phyloP scores from a whole-genome alignment of 2,329 filamentous ascomycete genomes.

The Ophiocordyceps sinensis region DNA sequence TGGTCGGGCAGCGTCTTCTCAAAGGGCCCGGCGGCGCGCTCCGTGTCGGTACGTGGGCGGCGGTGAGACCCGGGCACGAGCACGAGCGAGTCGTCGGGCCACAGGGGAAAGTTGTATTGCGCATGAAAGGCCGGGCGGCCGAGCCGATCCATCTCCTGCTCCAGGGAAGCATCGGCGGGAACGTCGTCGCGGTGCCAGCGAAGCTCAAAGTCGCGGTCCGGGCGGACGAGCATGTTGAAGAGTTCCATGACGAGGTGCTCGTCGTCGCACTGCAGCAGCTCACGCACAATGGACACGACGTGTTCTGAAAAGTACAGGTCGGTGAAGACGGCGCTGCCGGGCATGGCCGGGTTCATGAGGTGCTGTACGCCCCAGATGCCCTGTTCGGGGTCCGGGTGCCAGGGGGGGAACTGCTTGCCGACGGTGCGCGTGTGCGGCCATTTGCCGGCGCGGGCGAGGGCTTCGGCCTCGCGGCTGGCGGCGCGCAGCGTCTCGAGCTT shows the following conservation, averaged over 20 bases:
- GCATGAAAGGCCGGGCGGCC: conserved; percentile 52
- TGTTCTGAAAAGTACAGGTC: conserved; percentile 56
- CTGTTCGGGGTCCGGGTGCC: conserved; percentile 42
- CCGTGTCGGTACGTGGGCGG: conserved; percentile 53
- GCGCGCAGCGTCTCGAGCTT: conserved; percentile 45
- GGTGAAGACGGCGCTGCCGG: conserved; percentile 46
- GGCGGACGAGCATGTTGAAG: conserved; percentile 72
- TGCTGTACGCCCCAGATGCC: conserved; percentile 89
- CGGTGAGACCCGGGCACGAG: conserved; percentile 66
- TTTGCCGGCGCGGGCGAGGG: conserved; percentile 48
- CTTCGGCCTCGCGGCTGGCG: conserved; percentile 42
- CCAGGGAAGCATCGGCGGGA: conserved; percentile 44
- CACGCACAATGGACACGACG: conserved; percentile 47
- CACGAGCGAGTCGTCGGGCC: conserved; percentile 57
- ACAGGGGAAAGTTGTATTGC: conserved; percentile 79
- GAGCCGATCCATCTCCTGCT: conserved; percentile 53
- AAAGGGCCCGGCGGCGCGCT: conserved; percentile 54
- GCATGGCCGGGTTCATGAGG: conserved; percentile 60
- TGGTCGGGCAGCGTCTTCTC: conserved; percentile 47
- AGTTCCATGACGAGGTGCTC: conserved; percentile 71
- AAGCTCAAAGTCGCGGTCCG: conserved; percentile 55
- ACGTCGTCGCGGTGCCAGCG: conserved; percentile 83
- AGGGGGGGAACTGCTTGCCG: conserved; percentile 84
- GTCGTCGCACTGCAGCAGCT: conserved; percentile 42
- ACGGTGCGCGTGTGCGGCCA: conserved; percentile 78